phyloP scores from a whole-genome alignment of 768 basidiomycete species.

The Chalciporus piperatus region DNA sequence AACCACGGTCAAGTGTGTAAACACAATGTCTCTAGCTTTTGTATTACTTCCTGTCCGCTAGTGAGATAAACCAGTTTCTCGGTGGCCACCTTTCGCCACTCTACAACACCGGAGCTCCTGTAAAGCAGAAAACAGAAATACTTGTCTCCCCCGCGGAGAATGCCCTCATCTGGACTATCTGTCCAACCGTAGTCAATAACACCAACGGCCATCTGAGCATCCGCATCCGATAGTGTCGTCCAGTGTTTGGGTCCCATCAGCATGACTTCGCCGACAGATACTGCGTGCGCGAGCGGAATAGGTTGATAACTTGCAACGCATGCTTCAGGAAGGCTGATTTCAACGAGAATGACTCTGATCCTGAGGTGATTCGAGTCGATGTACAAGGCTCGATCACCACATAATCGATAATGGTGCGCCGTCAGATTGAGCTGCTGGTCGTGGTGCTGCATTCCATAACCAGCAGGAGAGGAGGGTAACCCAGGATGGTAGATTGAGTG shows the following conservation, averaged over 20 bases:
- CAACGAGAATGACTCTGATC: slow-evolving; percentile 11
- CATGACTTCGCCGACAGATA: slow-evolving; percentile 6
- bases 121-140: slow-evolving; percentile 22
- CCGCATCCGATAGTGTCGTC: neutral
- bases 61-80: slow-evolving; percentile 18
- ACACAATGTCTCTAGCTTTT: slow-evolving; percentile 2
- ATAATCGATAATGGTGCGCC: slow-evolving; percentile 17
- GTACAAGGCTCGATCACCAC: slow-evolving; percentile 19
- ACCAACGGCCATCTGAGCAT: slow-evolving; percentile 14
- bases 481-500: slow-evolving; percentile 4
- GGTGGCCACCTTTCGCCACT: slow-evolving; percentile 12
- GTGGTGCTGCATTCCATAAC: slow-evolving; percentile 7
- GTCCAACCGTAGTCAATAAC: slow-evolving; percentile 22
- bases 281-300: neutral
- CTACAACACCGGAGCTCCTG: neutral
- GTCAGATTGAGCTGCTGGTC: slow-evolving; percentile 3
- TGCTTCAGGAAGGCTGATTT: neutral
- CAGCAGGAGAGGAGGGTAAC: slow-evolving; percentile 13
- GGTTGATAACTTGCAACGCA: neutral
- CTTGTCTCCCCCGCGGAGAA: neutral
- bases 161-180: slow-evolving; percentile 8
- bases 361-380: slow-evolving; percentile 2
- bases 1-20: neutral
- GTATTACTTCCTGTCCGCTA: slow-evolving; percentile 5
- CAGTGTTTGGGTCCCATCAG: neutral